Conservation (phyloP, 163 green algal species). For the Coccomyxa subellipsoidea region DNA sequence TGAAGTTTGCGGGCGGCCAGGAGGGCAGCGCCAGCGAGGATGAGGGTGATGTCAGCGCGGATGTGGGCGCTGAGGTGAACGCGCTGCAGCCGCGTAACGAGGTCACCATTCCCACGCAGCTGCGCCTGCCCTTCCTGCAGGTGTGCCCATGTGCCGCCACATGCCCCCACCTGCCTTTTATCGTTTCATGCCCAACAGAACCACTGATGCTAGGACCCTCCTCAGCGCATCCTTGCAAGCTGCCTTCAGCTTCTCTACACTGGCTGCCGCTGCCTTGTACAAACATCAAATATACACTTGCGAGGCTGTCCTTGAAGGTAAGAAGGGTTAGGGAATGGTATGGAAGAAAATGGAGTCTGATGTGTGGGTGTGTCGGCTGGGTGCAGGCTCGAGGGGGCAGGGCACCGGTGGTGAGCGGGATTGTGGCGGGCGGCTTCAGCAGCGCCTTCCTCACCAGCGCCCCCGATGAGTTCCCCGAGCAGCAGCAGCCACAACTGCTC, state of each 20-base stretch:
- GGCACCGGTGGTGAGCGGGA: constrained; percentile 51
- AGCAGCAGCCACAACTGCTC: constrained; percentile 9
- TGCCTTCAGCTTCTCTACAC: too few relatives aligned
- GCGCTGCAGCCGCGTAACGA: constrained; percentile 11
- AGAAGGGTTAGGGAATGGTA: neutral
- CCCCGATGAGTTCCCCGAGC: constrained; percentile 60
- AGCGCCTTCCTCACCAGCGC: constrained; percentile 70
- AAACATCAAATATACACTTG: too few relatives aligned
- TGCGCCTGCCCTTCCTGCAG: constrained; percentile 44
- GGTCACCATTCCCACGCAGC: constrained; percentile 30
- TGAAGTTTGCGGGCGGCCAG: constrained; percentile 10
- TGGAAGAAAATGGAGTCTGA: neutral
- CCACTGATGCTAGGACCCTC: too few relatives aligned
- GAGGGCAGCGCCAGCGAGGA: neutral
- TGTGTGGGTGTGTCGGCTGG: neutral
- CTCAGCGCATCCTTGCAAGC: too few relatives aligned
- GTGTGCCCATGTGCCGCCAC: neutral
- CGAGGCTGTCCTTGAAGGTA: too few relatives aligned
- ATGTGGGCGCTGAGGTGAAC: constrained; percentile 4
- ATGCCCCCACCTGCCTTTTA: too few relatives aligned
- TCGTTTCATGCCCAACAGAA: too few relatives aligned
- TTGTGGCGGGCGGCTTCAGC: constrained; percentile 55
- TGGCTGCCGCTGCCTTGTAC: too few relatives aligned
- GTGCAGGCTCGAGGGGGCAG: constrained; percentile 15
- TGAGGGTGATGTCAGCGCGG: neutral